Evolutionary conservation across 345 rosid genomes (phyloP), one percentile per base, ranked within the genome.

Genomic region (Carallia brachiata): DNA sequence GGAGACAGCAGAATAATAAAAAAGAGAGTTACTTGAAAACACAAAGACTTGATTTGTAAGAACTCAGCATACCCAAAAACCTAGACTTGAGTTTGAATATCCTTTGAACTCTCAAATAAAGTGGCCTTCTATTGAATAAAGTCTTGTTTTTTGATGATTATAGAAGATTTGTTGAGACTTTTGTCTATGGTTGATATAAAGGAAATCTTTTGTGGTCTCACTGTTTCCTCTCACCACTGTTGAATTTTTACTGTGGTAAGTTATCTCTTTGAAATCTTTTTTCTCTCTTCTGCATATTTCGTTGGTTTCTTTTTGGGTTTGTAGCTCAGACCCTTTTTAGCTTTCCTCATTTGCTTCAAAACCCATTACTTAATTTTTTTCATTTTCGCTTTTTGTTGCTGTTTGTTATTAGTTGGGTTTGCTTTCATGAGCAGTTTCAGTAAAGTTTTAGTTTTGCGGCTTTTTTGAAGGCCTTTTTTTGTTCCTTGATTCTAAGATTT

Each of bases 41-140:
- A 78, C 62, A 55, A 65, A 70, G 74, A 65, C 31, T 44, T 64
- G 32, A 68, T 68, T 66, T 73, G 44, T 18, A 54, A 63, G 58
- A 63, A 39, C 36, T 53, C 30, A 52, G 61, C 59, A 13, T 44
- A 13, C 61, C 60, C 36, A 73, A 61, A 73, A 73, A 81, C 86
- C 86, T 77, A 71, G 81, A 78, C 73, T 69, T 28, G 81, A 78
- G 75, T 69, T 28, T 8, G 10, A 32, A 52, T 65, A 37, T 28
- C 63, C 52, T 66, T 16, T 58, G 23, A 16, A 37, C 52, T 44
- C 67, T 66, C 44, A 48, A 69, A 48, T 19, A 28, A 16, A 39
- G 61, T 63, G 23, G 23, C 23, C 23, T 23, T 7, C 52, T 36
- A 61, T 53, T 19, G 47, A 17, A 27, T 55, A 15, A 62, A 37